These are phyloP conservation scores for Sicyos baderoa DNA, from an alignment of 306 rosid genomes.

Conservation along the genomic window DNA sequence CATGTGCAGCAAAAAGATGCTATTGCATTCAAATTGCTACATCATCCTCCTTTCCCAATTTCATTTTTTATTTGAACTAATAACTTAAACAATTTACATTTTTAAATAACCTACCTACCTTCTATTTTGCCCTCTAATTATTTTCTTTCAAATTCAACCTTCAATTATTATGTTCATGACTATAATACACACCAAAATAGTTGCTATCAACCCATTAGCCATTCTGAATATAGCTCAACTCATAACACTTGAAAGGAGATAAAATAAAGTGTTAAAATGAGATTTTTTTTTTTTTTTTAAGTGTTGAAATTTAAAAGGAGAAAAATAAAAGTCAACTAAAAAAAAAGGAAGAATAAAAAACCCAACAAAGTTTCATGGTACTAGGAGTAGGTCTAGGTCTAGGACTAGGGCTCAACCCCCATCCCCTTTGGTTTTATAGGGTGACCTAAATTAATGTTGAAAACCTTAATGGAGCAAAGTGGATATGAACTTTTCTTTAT, in stretches of 20 bases:
- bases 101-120: not conserved
- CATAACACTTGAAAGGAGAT: no score
- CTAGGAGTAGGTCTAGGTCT: no score
- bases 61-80: not conserved
- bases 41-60: not conserved
- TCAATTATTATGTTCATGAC: no score
- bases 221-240: no score
- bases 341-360: not conserved
- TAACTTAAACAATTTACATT: not conserved
- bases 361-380: no score
- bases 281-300: no score
- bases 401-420: no score
- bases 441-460: constrained; percentile 17
- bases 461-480: not conserved
- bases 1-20: constrained; percentile 22
- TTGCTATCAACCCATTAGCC: no score
- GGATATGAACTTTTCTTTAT: not conserved
- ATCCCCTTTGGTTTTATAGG: no score
- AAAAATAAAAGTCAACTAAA: not conserved
- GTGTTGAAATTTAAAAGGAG: not conserved
- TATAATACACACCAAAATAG: no score
- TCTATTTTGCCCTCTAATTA: not conserved
- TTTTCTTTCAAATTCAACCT: not conserved
- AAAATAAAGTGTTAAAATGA: no score
- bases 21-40: constrained; percentile 12